Base-by-base conservation (phyloP, 352 stramenopile genomes). In the Globisporangium yorkense region DNA sequence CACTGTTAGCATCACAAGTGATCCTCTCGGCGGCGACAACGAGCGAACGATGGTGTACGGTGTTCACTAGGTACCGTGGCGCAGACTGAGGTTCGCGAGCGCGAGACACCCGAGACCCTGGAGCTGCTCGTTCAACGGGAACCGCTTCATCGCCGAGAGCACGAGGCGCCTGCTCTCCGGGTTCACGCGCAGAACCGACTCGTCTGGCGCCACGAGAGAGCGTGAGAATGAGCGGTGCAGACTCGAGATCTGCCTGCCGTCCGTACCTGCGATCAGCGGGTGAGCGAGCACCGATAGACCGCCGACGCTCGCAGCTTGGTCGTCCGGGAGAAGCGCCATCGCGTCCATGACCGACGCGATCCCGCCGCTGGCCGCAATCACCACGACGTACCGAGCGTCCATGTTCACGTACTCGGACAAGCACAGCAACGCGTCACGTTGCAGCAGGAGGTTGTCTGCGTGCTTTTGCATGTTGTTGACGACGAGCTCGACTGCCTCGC, bases 231-330 rank as follows among this genome's bases (percentile, higher is more conserved):
- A 15, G 27, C 24, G 33, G 10, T 0, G 35, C 9, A 37, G 4
- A 37, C 33, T 37, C 33, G 6, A 37, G 33, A 37, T 37, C 33
- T 10, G 9, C 33, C 9, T 9, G 33, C 33, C 9, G 16, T 10
- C 16, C 2, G 20, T 54, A 74, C 72, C 74, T 59, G 72, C 70
- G 13, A 88, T 72, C 47, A 65, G 65, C 2, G 78, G 78, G 27
- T 88, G 78, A 3, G 72, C 78, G 20, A 88, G 67, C 8, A 87
- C 63, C 5, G 74, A 82, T 3, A 88, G 60, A 1, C 67, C 75
- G 18, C 67, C 74, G 48, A 80, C 73, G 27, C 84, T 79, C 0
- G 70, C 75, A 18, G 73, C 57, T 5, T 77, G 59, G 41, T 88
- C 72, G 44, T 86, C 75, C 2, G 74, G 74, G 18, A 88, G 59